A percentile compares a stretch with the other conserved stretches of the same genome.
These are phyloP conservation scores for Pseudofabraea citricarpa DNA, from an alignment of 2,329 filamentous ascomycete genomes.

Conservation along the genomic window DNA sequence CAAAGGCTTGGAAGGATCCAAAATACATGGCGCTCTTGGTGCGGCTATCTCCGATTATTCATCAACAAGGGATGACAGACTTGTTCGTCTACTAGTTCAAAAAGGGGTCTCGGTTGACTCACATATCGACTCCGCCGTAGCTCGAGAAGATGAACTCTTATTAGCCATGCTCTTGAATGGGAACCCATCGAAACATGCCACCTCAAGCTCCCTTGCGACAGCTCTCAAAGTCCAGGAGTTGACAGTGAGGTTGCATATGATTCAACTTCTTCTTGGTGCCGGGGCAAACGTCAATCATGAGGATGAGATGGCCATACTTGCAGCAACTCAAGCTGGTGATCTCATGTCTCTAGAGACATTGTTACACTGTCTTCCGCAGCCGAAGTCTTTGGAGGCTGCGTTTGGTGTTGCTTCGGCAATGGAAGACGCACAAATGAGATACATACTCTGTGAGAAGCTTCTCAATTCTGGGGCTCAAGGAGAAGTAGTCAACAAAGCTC, in stretches of 20 bases:
- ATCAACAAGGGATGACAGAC: background rate
- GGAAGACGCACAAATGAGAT: conserved; percentile 5
- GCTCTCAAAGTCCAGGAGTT: too few species aligned
- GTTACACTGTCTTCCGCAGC: background rate
- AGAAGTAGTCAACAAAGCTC: conserved; percentile 12
- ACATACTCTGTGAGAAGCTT: conserved; percentile 11
- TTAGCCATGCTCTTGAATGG: too few species aligned
- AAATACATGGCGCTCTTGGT: background rate
- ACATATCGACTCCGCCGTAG: too few species aligned
- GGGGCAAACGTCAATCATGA: too few species aligned
- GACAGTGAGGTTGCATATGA: too few species aligned
- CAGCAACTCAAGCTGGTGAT: background rate
- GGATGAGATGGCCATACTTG: too few species aligned
- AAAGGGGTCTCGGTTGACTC: background rate
- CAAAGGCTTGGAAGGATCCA: background rate
- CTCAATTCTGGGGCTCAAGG: conserved; percentile 12
- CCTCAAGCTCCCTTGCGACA: too few species aligned
- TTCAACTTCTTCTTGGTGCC: too few species aligned
- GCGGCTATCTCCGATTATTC: background rate
- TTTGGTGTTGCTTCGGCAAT: conserved; percentile 8
- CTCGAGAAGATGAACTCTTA: too few species aligned
- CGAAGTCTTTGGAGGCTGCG: conserved; percentile 8
- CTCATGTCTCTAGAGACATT: background rate
- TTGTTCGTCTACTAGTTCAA: background rate
- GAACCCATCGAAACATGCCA: too few species aligned